Percentiles rank a stretch among this genome's conserved stretches.
These are phyloP conservation scores for Proliferodiscus dingleyae DNA, from an alignment of 2,329 filamentous ascomycete species.

Conservation along the genomic window DNA sequence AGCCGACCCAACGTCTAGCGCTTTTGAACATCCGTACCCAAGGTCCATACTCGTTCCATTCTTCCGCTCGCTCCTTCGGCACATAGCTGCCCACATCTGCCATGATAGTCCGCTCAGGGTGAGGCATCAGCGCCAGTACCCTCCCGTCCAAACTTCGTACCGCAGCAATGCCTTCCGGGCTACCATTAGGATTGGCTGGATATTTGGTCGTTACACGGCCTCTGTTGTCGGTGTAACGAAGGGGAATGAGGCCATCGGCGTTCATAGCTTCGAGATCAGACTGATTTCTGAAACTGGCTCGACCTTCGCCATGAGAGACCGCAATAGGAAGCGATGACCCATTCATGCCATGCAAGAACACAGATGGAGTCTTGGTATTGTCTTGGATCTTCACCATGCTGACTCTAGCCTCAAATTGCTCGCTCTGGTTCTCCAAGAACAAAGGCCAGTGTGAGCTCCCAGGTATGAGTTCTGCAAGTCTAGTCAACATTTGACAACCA, in stretches of 20 bases:
- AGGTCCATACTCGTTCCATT: slow-evolving; percentile 66
- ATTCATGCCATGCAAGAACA: slow-evolving; percentile 87
- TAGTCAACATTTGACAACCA: slow-evolving; percentile 90
- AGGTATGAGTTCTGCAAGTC: slow-evolving; percentile 77
- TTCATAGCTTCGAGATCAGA: slow-evolving; percentile 51
- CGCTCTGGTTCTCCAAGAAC: slow-evolving; percentile 77
- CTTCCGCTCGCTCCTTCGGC: slow-evolving; percentile 48
- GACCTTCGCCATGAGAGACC: slow-evolving; percentile 87
- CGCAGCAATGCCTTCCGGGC: slow-evolving; percentile 63
- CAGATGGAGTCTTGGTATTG: slow-evolving; percentile 54
- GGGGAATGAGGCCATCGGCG: slow-evolving; percentile 63
- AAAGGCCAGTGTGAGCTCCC: slow-evolving; percentile 79
- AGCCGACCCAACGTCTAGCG: slow-evolving; percentile 67
- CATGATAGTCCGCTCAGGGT: slow-evolving; percentile 66
- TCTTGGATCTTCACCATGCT: slow-evolving; percentile 79
- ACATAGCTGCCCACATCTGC: slow-evolving; percentile 63
- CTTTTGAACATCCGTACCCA: slow-evolving; percentile 70
- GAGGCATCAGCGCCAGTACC: slow-evolving; percentile 69
- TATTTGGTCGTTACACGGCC: slow-evolving; percentile 73
- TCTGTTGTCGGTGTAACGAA: slow-evolving; percentile 84
- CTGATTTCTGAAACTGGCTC: slow-evolving; percentile 63
- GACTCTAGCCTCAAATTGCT: slow-evolving; percentile 86
- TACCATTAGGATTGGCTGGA: slow-evolving; percentile 79
- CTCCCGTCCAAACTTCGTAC: slow-evolving; percentile 61
- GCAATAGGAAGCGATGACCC: slow-evolving; percentile 78